phyloP scores from a whole-genome alignment of 2,329 filamentous ascomycete species.

The Colletotrichum neosansevieriae region DNA sequence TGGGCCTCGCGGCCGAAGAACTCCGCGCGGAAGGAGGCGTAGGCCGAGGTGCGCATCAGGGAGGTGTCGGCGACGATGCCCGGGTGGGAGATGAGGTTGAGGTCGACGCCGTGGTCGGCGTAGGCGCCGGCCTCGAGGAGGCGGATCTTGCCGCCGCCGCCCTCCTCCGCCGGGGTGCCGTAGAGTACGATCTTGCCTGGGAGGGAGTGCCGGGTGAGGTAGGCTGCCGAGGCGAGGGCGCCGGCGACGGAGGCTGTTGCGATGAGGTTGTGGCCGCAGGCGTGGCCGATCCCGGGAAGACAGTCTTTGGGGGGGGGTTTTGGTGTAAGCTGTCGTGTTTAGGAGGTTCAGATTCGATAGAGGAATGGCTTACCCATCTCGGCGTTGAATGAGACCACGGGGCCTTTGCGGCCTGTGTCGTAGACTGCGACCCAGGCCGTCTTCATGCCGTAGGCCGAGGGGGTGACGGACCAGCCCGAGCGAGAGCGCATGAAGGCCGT shows the following conservation, averaged over 20 bases:
- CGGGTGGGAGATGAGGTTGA: slow-evolving; percentile 64
- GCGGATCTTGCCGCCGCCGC: slow-evolving; percentile 47
- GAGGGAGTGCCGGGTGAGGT: slow-evolving; percentile 55
- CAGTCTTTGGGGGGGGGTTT: slow-evolving; percentile 56
- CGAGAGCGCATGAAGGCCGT: slow-evolving; percentile 59
- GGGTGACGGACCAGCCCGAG: slow-evolving; percentile 62
- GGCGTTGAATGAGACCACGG: slow-evolving; percentile 60
- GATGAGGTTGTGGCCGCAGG: slow-evolving; percentile 68
- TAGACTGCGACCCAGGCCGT: slow-evolving; percentile 66
- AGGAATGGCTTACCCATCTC: slow-evolving; percentile 55
- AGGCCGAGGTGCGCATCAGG: slow-evolving; percentile 65
- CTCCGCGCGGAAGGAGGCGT: slow-evolving; percentile 60
- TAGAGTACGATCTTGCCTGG: slow-evolving; percentile 59
- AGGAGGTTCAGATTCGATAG: background rate
- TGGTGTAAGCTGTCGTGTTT: slow-evolving; percentile 35
- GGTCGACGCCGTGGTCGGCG: slow-evolving; percentile 56
- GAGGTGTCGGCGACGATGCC: slow-evolving; percentile 58
- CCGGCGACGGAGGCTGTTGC: slow-evolving; percentile 61
- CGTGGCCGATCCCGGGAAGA: slow-evolving; percentile 63
- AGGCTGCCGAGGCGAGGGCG: slow-evolving; percentile 58
- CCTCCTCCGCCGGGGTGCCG: slow-evolving; percentile 67
- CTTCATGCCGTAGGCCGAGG: slow-evolving; percentile 62
- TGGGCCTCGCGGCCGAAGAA: slow-evolving; percentile 68
- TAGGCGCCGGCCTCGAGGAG: slow-evolving; percentile 49
- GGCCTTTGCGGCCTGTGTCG: slow-evolving; percentile 59